Evolutionary conservation across 805 yeast genomes (phyloP), one percentile per base, ranked within the genome.

Genomic region (Metschnikowia kunwiensis): DNA sequence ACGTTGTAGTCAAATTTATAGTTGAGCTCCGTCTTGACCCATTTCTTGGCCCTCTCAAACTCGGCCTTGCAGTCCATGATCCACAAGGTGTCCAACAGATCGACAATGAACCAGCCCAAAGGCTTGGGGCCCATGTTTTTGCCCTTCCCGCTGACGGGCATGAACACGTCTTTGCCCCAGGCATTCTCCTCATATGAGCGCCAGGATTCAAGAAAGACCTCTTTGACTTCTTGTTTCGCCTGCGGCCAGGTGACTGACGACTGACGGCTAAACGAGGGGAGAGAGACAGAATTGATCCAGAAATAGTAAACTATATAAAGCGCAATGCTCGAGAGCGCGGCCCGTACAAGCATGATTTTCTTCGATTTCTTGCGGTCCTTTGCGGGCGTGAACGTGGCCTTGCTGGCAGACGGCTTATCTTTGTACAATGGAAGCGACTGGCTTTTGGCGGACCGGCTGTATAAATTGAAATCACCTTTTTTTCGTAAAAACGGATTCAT

Each of bases 71-170:
- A 72, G 36, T 73, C 82, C 95, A 88, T 87, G 15, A 88, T 42
- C 65, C 78, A 71, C 68, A 89, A 60, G 0, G 96, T 84, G 53
- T 89, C 97, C 34, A 89, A 61, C 1, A 91, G 73, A 58, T 88
- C 96, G 5, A 89, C 93, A 51, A 88, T 80, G 55, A 88, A 84
- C 96, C 96, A 88, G 1, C 97, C 97, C 46, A 89, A 60, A 1
- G 96, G 96, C 35, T 70, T 49, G 4, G 80, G 77, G 4, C 91
- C 88, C 87, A 86, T 83, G 54, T 86, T 83, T 38, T 74, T 65
- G 16, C 84, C 86, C 1, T 49, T 58, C 33, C 78, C 74, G 6
- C 73, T 57, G n/a, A 83, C 53, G 0, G 96, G 96, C 26, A 70
- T 68, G 52, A 82, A 88, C 1, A 80, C 76, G 55, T 88, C 97